Conservation (phyloP, 768 basidiomycete genomes). For the Exidia glandulosa region DNA sequence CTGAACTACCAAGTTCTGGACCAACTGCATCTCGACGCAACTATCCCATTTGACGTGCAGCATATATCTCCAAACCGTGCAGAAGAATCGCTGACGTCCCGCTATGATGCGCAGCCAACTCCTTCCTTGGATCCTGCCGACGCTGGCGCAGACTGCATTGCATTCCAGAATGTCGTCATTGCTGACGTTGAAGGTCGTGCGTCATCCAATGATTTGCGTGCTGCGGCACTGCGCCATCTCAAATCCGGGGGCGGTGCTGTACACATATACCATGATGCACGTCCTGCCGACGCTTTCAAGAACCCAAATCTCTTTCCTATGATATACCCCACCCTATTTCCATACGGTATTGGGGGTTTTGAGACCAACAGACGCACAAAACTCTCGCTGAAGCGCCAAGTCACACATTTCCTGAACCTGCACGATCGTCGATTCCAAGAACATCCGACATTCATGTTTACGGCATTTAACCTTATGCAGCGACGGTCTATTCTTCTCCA, state of each 20-base stretch:
- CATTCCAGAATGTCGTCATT: not conserved
- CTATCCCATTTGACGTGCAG: constrained; percentile 5
- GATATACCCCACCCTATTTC: constrained; percentile 14
- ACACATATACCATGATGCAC: constrained; percentile 9
- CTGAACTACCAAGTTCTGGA: constrained; percentile 1
- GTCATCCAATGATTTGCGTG: constrained; percentile 9
- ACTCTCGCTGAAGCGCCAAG: not conserved
- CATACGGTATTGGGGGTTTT: constrained; percentile 13
- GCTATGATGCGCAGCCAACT: constrained; percentile 7
- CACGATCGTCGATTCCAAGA: constrained; percentile 1
- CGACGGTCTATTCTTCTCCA: not conserved
- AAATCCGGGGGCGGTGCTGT: constrained; percentile 6
- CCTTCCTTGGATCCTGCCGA: constrained; percentile 5
- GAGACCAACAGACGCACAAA: constrained; percentile 1
- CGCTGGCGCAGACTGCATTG: no score
- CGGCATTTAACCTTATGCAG: constrained; percentile 2
- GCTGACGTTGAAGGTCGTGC: constrained; percentile 9
- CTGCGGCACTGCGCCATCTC: constrained; percentile 4
- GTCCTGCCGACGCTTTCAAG: constrained; percentile 7
- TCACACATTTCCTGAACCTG: not conserved
- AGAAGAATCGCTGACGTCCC: not conserved
- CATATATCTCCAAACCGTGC: not conserved
- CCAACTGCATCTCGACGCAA: constrained; percentile 9
- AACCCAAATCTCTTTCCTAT: constrained; percentile 10
- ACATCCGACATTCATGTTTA: constrained; percentile 2